Evolutionary conservation across 495 filamentous ascomycete genomes (phyloP).

Genomic region (Penicillium alfredii): DNA sequence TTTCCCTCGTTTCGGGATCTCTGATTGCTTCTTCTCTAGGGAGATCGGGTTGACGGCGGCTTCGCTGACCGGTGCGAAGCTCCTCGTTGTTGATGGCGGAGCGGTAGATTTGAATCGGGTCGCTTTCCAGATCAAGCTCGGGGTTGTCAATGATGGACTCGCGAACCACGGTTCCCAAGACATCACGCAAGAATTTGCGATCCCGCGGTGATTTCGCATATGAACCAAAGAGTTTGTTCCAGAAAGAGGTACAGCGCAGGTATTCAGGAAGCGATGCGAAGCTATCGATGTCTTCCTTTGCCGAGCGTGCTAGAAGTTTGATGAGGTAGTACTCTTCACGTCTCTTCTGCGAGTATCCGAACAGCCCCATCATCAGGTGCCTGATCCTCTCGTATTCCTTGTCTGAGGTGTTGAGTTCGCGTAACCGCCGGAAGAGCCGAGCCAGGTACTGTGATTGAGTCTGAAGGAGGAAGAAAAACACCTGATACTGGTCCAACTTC

Average conservation of each 20-base stretch:
- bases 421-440: conserved; percentile 73
- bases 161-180: conserved; percentile 74
- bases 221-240: conserved; percentile 74
- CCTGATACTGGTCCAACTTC: conserved; percentile 95
- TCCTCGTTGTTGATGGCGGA: conserved; percentile 96
- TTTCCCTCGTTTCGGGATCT: conserved; percentile 82
- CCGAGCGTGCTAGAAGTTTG: conserved; percentile 76
- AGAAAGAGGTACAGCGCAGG: conserved; percentile 86
- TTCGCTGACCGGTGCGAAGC: conserved; percentile 79
- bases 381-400: conserved; percentile 90
- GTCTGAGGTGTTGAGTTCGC: conserved; percentile 80
- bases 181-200: conserved; percentile 81
- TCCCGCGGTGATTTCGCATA: conserved; percentile 91
- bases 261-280: conserved; percentile 75
- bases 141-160: conserved; percentile 89
- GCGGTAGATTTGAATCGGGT: conserved; percentile 95
- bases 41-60: conserved; percentile 70
- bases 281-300: conserved; percentile 79
- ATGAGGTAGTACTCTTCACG: conserved; percentile 96
- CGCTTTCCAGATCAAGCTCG: conserved; percentile 87
- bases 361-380: conserved; percentile 91
- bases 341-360: conserved; percentile 94
- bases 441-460: conserved; percentile 95
- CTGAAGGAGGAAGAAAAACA: conserved; percentile 95
- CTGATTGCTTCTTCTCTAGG: conserved; percentile 87